A percentile compares a stretch with the other conserved stretches of the same genome.
Evolutionary conservation across 2,329 filamentous ascomycete species (phyloP).

Genomic region (Colletotrichum musicola): DNA sequence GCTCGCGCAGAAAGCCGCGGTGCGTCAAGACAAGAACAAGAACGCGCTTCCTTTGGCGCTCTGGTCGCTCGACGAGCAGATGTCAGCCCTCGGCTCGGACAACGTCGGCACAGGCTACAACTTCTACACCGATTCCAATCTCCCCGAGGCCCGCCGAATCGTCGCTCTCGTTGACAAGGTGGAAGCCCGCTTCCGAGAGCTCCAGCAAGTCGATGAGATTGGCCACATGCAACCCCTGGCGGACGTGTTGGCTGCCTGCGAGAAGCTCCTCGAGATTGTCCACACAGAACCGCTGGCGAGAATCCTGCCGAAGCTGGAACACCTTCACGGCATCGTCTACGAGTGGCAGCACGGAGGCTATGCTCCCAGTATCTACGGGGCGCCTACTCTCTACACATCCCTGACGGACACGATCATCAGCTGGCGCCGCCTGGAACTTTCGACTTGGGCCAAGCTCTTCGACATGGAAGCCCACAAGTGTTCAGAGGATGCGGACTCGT

Average conservation of each 20-base stretch:
- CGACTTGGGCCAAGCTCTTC: constrained; percentile 91
- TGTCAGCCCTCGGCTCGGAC: constrained; percentile 55
- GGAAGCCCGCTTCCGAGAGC: constrained; percentile 77
- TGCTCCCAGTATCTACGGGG: constrained; percentile 83
- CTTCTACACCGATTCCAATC: constrained; percentile 88
- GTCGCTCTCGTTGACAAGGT: constrained; percentile 77
- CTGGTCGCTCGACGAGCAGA: constrained; percentile 73
- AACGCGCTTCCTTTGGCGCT: constrained; percentile 75
- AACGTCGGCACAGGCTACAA: constrained; percentile 72
- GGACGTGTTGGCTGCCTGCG: constrained; percentile 82
- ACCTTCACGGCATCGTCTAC: constrained; percentile 85
- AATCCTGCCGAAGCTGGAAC: constrained; percentile 87
- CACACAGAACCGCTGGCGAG: constrained; percentile 88
- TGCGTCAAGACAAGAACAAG: constrained; percentile 57
- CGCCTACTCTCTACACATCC: constrained; percentile 77
- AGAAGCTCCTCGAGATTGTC: constrained; percentile 79
- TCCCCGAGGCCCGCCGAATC: constrained; percentile 80
- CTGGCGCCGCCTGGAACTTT: constrained; percentile 92
- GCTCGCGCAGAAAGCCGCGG: constrained; percentile 40
- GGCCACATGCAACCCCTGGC: constrained; percentile 80
- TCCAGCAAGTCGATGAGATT: constrained; percentile 76
- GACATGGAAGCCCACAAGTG: constrained; percentile 85
- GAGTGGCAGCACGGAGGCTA: constrained; percentile 93
- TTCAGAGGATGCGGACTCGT: constrained; percentile 82
- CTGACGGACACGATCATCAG: constrained; percentile 85